These are phyloP conservation scores for Hura crepitans DNA, from an alignment of 441 rosid species.

Conservation along the genomic window DNA sequence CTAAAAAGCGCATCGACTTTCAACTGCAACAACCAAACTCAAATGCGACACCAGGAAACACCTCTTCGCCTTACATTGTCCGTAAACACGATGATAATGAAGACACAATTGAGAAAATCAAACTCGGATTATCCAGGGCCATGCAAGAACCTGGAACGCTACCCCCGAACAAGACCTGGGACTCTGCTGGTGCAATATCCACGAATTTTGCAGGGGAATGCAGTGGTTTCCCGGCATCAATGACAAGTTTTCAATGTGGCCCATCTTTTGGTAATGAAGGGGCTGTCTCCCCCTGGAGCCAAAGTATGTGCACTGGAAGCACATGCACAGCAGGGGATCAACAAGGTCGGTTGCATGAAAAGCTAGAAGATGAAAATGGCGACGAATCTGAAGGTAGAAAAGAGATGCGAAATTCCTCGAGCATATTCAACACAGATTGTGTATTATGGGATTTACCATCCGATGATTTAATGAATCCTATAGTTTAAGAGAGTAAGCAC, in stretches of 20 bases:
- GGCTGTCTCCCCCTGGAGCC: conserved; percentile 54
- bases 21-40: conserved; percentile 58
- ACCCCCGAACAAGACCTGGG: conserved; percentile 48
- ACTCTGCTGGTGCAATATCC: conserved; percentile 23
- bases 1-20: conserved; percentile 79
- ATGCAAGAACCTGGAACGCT: conserved; percentile 50
- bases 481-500: conserved; percentile 24
- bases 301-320: conserved; percentile 51
- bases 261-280: conserved; percentile 39
- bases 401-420: conserved; percentile 37
- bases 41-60: conserved; percentile 33
- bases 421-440: conserved; percentile 49
- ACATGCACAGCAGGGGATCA: conserved; percentile 49
- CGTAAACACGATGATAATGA: conserved; percentile 40
- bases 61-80: conserved; percentile 31
- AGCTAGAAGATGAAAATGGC: conserved; percentile 33
- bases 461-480: conserved; percentile 47
- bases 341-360: conserved; percentile 32
- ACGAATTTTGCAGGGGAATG: conserved; percentile 37
- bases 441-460: conserved; percentile 62
- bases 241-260: conserved; percentile 35
- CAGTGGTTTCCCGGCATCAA: conserved; percentile 34
- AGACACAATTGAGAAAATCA: conserved; percentile 52
- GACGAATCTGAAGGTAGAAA: conserved; percentile 42
- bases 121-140: conserved; percentile 55